Conservation (phyloP, 257 asterid species). For the Capsicum baccatum region DNA sequence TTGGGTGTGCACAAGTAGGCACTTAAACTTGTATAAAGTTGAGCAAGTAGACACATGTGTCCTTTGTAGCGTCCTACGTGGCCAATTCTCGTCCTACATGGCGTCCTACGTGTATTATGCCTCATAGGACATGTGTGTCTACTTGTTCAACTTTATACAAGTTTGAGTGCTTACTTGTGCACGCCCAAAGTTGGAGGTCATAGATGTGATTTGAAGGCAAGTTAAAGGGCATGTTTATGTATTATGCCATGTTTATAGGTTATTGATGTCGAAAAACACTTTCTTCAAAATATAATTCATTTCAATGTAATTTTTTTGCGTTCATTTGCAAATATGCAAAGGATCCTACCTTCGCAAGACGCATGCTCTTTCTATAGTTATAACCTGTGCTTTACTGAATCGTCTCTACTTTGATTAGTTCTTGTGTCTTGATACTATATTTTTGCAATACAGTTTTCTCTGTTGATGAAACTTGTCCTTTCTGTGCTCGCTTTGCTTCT, state of each 20-base stretch:
- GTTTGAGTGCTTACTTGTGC: no score
- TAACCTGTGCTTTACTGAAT: not conserved
- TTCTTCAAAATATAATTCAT: not conserved
- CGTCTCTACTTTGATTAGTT: not conserved
- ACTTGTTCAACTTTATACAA: no score
- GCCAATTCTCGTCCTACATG: no score
- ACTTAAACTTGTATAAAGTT: no score
- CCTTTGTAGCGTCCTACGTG: no score
- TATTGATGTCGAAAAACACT: not conserved
- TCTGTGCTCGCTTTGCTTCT: not conserved
- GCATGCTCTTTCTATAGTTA: not conserved
- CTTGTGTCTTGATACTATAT: not conserved
- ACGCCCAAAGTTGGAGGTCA: no score
- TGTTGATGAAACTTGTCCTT: not conserved
- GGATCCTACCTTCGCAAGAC: not conserved
- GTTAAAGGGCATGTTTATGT: no score
- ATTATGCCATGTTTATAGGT: not conserved
- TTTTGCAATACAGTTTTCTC: not conserved
- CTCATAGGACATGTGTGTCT: no score
- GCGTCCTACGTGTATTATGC: no score
- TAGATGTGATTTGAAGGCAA: no score
- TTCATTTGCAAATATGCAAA: not conserved
- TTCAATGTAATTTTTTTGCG: not conserved
- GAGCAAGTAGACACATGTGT: no score
- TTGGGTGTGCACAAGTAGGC: no score